Conservation (phyloP, 2,329 filamentous ascomycete genomes). For the Talaromyces sp. region DNA sequence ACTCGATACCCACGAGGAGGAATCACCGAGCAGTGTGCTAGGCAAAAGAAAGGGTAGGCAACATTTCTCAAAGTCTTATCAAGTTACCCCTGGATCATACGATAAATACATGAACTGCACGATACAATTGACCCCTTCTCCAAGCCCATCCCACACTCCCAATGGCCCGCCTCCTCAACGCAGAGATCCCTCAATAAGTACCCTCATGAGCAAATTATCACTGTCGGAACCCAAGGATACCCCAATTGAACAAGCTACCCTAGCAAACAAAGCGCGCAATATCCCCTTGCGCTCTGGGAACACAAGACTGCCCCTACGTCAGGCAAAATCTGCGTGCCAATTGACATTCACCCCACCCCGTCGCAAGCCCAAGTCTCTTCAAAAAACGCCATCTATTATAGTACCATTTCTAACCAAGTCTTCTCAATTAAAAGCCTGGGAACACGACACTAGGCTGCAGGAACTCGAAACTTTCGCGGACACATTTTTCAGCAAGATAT, state of each 20-base stretch:
- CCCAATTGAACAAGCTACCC: neutral
- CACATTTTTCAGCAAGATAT: conserved; percentile 69
- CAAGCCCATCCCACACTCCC: conserved; percentile 11
- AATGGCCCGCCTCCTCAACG: conserved; percentile 23
- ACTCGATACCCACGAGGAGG: conserved; percentile 41
- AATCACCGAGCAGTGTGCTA: conserved; percentile 34
- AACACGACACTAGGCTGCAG: conserved; percentile 72
- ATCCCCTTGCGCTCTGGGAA: conserved; percentile 21
- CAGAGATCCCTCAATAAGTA: conserved; percentile 39
- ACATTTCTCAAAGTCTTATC: conserved; percentile 21
- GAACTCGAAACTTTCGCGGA: conserved; percentile 73
- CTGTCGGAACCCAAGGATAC: conserved; percentile 15
- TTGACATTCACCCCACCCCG: conserved; percentile 34
- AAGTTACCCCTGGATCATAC: conserved; percentile 22
- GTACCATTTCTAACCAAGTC: conserved; percentile 63
- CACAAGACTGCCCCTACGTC: conserved; percentile 29
- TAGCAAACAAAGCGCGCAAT: conserved; percentile 18
- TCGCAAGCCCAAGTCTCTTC: conserved; percentile 28
- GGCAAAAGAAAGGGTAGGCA: conserved; percentile 55
- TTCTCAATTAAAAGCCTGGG: conserved; percentile 76
- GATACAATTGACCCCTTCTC: conserved; percentile 29
- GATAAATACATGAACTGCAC: conserved; percentile 25
- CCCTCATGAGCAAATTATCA: conserved; percentile 34
- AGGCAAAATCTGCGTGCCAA: conserved; percentile 38
- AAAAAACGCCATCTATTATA: conserved; percentile 39